A percentile compares a stretch with the other conserved stretches of the same genome.
Evolutionary conservation across 768 basidiomycete species (phyloP).

Genomic region (Xanthoconium stramineum): DNA sequence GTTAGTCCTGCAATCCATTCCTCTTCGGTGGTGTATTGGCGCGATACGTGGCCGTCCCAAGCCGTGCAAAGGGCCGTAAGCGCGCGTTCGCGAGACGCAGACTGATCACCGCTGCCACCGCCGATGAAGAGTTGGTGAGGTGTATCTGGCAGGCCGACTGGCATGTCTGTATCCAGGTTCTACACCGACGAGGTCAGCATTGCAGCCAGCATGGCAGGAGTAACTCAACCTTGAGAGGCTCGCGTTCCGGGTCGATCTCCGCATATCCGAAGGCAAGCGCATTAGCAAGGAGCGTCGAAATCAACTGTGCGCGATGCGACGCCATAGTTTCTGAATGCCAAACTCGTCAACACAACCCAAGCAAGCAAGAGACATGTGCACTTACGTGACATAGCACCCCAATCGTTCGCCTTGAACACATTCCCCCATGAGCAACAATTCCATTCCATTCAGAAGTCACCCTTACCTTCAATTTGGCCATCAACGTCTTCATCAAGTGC

Average conservation of each 20-base stretch:
- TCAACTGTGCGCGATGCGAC: too few relatives aligned
- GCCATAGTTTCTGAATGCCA: conserved; percentile 42
- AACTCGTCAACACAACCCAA: not conserved
- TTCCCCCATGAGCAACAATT: not conserved
- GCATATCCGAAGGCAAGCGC: conserved; percentile 48
- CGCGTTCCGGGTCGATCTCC: conserved; percentile 44
- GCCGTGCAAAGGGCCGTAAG: too few relatives aligned
- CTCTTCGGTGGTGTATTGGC: too few relatives aligned
- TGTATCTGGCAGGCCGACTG: too few relatives aligned
- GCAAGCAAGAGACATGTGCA: not conserved
- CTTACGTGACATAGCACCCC: conserved; percentile 62
- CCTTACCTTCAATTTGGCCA: too few relatives aligned
- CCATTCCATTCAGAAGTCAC: not conserved
- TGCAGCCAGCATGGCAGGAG: rapidly evolving
- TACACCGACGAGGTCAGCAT: too few relatives aligned
- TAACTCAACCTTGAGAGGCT: conserved; percentile 46
- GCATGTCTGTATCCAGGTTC: too few relatives aligned
- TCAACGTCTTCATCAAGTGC: too few relatives aligned
- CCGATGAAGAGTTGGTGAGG: too few relatives aligned
- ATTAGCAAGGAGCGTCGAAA: conserved; percentile 40
- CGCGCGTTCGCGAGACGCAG: too few relatives aligned
- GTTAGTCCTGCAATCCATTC: too few relatives aligned
- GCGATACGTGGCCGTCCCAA: too few relatives aligned
- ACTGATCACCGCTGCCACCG: not conserved
- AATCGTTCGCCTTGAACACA: conserved; percentile 51